Evolutionary conservation across 106 monocot species (phyloP).

Genomic region (Dendrobium officinale): DNA sequence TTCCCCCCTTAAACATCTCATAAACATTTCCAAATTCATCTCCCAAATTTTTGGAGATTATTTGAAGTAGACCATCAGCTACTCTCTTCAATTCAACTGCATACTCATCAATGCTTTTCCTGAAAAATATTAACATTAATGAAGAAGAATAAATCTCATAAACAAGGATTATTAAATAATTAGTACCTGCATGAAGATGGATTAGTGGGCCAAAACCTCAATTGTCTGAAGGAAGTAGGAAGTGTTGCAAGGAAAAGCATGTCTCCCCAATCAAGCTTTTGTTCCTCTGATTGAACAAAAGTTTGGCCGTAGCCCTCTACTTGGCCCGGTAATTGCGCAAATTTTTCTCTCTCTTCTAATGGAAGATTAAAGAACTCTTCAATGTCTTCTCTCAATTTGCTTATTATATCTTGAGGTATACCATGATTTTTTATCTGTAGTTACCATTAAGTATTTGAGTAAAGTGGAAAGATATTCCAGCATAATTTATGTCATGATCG

Average conservation of each 20-base stretch:
- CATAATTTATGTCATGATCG: too few relatives aligned
- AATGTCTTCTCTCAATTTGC: conserved; percentile 13
- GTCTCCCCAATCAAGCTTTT: conserved; percentile 47
- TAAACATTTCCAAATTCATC: neutral
- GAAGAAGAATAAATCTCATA: too few relatives aligned
- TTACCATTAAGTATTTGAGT: too few relatives aligned
- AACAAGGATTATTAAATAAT: neutral
- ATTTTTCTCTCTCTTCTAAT: conserved; percentile 17
- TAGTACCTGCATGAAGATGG: conserved; percentile 5
- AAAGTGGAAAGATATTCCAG: too few relatives aligned
- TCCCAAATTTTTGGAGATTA: conserved; percentile 22
- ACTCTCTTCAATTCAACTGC: conserved; percentile 12
- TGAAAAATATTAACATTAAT: neutral
- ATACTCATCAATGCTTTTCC: conserved; percentile 19
- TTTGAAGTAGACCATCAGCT: conserved; percentile 5
- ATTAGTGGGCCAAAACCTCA: conserved; percentile 32
- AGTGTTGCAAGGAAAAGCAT: conserved; percentile 19
- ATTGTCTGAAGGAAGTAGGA: conserved; percentile 10
- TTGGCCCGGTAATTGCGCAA: conserved; percentile 11
- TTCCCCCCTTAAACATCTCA: conserved; percentile 1
- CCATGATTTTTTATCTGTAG: conserved; percentile 31
- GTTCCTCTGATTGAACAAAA: conserved; percentile 26
- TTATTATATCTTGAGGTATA: conserved; percentile 11
- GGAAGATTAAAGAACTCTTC: conserved; percentile 32
- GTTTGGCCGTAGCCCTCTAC: conserved; percentile 36